Percentiles rank a stretch among this genome's conserved stretches.
Evolutionary conservation across 2,329 filamentous ascomycete genomes (phyloP).

Genomic region (Raffaelea arxii): DNA sequence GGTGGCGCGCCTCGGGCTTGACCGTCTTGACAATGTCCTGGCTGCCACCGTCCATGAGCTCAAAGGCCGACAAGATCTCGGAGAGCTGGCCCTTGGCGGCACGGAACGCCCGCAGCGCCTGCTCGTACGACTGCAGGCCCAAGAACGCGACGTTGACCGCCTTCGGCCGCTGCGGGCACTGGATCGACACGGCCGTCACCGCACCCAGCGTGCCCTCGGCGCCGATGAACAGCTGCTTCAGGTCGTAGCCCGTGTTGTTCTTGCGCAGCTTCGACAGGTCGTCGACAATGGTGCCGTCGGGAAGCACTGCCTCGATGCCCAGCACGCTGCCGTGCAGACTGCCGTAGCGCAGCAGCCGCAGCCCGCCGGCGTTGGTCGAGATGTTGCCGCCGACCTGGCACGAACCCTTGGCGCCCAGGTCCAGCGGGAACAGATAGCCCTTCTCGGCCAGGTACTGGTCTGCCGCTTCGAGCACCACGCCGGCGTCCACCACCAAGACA

Average conservation of each 20-base stretch:
- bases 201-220: conserved; percentile 92
- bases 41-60: conserved; percentile 84
- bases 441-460: conserved; percentile 78
- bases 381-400: conserved; percentile 96
- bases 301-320: conserved; percentile 85
- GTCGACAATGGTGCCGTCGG: conserved; percentile 85
- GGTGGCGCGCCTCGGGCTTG: conserved; percentile 62
- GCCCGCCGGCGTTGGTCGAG: conserved; percentile 86
- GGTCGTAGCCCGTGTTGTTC: conserved; percentile 97
- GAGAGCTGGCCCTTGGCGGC: conserved; percentile 85
- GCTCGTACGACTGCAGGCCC: conserved; percentile 80
- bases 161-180: conserved; percentile 77
- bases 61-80: conserved; percentile 94
- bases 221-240: conserved; percentile 95
- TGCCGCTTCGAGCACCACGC: conserved; percentile 79
- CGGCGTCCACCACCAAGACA: conserved; percentile 80
- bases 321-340: conserved; percentile 89
- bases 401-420: conserved; percentile 94
- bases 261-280: conserved; percentile 84
- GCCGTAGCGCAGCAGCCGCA: conserved; percentile 84
- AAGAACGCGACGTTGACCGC: conserved; percentile 95
- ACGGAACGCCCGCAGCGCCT: conserved; percentile 75
- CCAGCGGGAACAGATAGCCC: conserved; percentile 85
- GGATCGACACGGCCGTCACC: conserved; percentile 80
- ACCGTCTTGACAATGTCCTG: conserved; percentile 69